These are phyloP conservation scores for Geum urbanum DNA, from an alignment of 306 rosid genomes.

Conservation along the genomic window DNA sequence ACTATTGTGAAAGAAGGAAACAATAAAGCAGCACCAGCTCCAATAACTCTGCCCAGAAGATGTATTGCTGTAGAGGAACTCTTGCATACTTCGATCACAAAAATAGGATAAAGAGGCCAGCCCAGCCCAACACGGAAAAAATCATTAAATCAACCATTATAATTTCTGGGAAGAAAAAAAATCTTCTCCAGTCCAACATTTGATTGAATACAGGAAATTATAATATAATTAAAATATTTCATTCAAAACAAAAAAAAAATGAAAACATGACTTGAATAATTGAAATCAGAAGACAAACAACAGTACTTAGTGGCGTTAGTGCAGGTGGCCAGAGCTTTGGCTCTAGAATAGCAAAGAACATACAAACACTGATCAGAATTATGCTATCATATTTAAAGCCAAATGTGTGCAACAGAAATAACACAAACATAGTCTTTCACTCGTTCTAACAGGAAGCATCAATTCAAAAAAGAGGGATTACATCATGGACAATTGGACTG, in stretches of 20 bases:
- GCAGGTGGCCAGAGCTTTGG: conserved; percentile 3
- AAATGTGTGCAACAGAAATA: background rate
- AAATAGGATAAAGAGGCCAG: conserved; percentile 6
- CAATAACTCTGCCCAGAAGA: conserved; percentile 18
- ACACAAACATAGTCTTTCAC: background rate
- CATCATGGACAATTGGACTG: background rate
- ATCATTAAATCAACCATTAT: background rate
- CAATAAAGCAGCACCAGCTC: conserved; percentile 3
- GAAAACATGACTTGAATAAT: background rate
- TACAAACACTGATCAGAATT: background rate
- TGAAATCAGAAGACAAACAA: background rate
- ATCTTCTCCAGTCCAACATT: background rate
- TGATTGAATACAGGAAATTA: background rate
- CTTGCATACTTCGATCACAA: background rate
- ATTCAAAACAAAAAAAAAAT: background rate
- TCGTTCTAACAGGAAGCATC: background rate
- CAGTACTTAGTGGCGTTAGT: background rate
- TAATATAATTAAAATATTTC: background rate
- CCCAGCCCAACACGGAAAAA: background rate
- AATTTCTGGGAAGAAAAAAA: background rate
- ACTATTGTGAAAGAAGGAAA: background rate
- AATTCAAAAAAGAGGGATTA: background rate
- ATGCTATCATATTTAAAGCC: background rate
- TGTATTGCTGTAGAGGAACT: background rate
- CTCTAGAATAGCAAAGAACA: background rate